phyloP scores from a whole-genome alignment of 164 flowering plant species.

The Saururus chinensis region DNA sequence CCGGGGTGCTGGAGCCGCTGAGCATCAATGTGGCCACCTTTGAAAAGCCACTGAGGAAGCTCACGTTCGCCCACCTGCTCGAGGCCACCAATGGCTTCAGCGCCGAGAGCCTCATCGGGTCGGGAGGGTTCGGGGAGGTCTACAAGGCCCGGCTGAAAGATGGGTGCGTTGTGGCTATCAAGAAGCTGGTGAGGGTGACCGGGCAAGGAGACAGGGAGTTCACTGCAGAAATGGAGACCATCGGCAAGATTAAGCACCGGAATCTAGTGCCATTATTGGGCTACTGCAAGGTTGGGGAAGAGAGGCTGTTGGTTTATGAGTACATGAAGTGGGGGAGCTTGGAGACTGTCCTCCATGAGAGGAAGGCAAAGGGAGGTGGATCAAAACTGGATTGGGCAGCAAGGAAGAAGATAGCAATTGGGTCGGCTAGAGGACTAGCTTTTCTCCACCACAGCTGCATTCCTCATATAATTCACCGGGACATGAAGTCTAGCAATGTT shows the following conservation, averaged over 20 bases:
- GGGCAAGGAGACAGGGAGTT: conserved; percentile 86
- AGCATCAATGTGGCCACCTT: conserved; percentile 89
- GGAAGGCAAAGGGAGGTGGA: conserved; percentile 22
- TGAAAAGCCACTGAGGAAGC: conserved; percentile 78
- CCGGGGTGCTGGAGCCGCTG: conserved; percentile 70
- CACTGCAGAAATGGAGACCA: conserved; percentile 86
- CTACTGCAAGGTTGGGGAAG: conserved; percentile 75
- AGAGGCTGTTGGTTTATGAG: conserved; percentile 72
- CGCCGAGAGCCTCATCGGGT: conserved; percentile 60
- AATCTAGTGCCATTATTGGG: conserved; percentile 72
- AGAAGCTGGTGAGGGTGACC: conserved; percentile 64
- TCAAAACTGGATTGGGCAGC: conserved; percentile 53
- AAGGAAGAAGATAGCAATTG: conserved; percentile 71
- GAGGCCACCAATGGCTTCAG: conserved; percentile 92
- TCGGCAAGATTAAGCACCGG: conserved; percentile 75
- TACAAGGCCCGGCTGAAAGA: conserved; percentile 76
- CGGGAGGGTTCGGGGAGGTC: conserved; percentile 91
- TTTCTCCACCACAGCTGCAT: conserved; percentile 94
- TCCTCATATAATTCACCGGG: conserved; percentile 86
- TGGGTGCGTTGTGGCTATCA: conserved; percentile 75
- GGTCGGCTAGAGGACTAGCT: conserved; percentile 88
- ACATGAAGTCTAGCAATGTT: conserved; percentile 82
- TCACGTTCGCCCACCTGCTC: conserved; percentile 76
- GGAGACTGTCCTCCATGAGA: conserved; percentile 71
- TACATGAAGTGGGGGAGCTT: conserved; percentile 88